Conservation (phyloP, 345 rosid species). For the Salix suchowensis region DNA sequence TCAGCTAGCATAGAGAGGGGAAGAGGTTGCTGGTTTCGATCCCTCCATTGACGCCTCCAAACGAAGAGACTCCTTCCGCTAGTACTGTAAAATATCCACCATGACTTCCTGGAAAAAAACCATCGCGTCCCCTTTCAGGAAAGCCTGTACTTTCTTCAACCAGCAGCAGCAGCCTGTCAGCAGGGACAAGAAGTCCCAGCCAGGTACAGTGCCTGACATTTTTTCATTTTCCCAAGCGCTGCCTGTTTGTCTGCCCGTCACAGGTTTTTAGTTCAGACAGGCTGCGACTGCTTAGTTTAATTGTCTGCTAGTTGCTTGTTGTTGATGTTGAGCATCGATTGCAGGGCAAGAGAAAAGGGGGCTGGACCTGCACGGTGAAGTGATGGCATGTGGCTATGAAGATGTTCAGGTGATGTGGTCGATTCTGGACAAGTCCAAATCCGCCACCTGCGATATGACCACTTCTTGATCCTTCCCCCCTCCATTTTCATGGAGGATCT, state of each 20-base stretch:
- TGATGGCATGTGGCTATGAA: constrained; percentile 87
- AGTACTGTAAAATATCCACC: too few species aligned
- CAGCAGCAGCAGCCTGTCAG: constrained; percentile 37
- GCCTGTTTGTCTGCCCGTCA: too few species aligned
- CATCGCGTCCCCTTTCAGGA: constrained; percentile 67
- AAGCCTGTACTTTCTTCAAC: constrained; percentile 79
- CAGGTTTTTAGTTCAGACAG: too few species aligned
- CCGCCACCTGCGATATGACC: constrained; percentile 43
- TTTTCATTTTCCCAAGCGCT: not conserved
- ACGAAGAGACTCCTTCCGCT: too few species aligned
- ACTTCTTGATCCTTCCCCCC: constrained; percentile 6
- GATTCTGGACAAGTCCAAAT: constrained; percentile 82
- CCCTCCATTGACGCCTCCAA: not conserved
- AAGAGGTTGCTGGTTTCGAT: not conserved
- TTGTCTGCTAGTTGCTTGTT: not conserved
- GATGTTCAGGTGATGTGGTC: constrained; percentile 98
- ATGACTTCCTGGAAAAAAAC: constrained; percentile 88
- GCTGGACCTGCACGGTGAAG: constrained; percentile 79
- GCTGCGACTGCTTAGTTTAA: too few species aligned
- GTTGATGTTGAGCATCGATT: not conserved
- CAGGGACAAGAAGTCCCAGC: constrained; percentile 41
- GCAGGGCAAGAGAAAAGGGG: constrained; percentile 52
- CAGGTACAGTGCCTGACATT: constrained; percentile 18
- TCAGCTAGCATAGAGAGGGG: not conserved
- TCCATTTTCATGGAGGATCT: not conserved